Evolutionary conservation across 1,284 basidiomycete genomes (phyloP), one percentile per base, ranked within the genome.

Genomic region (Anthracocystis setariae): DNA sequence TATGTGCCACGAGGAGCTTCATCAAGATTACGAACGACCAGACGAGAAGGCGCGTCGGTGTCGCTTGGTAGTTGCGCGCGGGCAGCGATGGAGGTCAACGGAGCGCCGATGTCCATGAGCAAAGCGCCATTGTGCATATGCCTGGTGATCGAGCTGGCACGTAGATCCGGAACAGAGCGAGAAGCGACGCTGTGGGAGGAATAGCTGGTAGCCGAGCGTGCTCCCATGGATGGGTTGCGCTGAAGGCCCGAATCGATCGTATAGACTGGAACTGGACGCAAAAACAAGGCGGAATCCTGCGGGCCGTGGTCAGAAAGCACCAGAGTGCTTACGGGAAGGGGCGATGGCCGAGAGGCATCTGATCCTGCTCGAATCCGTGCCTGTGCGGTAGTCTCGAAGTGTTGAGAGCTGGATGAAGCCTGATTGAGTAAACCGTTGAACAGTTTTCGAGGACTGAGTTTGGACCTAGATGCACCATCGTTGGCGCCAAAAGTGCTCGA

Each of bases 21-120:
- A 51, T 75, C 73, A n/a, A 77, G 55, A 33, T 74, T 77, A 42
- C 74, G 58, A 17, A 77, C 64, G 39, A 73, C 40, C 13, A 74
- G 51, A 9, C 70, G 61, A 8, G 61, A 46, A 9, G 25, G 29
- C 7, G 38, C 33, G 13, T 25, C 32, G 32, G 8, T 33, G 8
- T 33, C 32, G 8, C 32, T 8, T 33, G 8, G 32, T 15, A 33
- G 32, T 33, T 15, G 20, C 13, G 35, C 23, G 18, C 45, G 51
- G 17, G 53, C 39, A 23, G 70, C 50, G 25, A 67, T 63, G 18
- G 65, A 56, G 3, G 64, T 44, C 23, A 65, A 18, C 3, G 61
- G 61, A 17, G 40, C 52, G 23, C 29, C 37, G 17, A 69, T 25
- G 44, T 68, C 64, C 59, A 63, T 56, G 20, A 51, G 40, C 15